These are phyloP conservation scores for Thelonectria blattea DNA, from an alignment of 2,329 filamentous ascomycete species.

Conservation along the genomic window DNA sequence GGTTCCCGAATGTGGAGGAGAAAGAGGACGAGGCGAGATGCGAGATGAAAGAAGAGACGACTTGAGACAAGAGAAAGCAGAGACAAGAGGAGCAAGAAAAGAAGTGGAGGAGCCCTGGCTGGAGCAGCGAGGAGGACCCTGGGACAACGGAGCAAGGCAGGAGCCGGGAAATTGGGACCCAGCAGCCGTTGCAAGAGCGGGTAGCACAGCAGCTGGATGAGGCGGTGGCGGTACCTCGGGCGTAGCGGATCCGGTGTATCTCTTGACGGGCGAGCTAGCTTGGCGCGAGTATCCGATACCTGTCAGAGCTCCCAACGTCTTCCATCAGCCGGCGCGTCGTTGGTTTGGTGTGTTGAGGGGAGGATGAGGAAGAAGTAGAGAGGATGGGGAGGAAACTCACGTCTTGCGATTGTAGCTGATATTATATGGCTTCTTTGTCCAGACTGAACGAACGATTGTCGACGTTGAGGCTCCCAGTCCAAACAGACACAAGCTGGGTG, in stretches of 20 bases:
- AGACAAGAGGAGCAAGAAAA: conserved; percentile 2
- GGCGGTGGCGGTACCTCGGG: conserved; percentile 15
- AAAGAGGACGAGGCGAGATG: conserved; percentile 11
- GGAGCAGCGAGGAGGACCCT: conserved; percentile 4
- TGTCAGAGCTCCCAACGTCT: background rate
- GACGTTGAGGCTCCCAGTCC: background rate
- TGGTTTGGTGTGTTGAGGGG: background rate
- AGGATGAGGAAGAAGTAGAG: background rate
- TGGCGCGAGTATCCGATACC: conserved; percentile 11
- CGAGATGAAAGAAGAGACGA: conserved; percentile 17
- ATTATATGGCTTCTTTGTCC: background rate
- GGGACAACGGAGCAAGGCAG: conserved; percentile 9
- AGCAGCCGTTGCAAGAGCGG: conserved; percentile 29
- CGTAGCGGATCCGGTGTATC: conserved; percentile 13
- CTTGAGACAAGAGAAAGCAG: background rate
- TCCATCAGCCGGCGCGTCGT: background rate
- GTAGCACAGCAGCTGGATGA: conserved; percentile 27
- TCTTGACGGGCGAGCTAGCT: background rate
- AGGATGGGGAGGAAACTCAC: background rate
- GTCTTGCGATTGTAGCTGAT: background rate
- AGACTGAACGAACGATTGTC: background rate
- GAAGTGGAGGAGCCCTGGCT: conserved; percentile 8
- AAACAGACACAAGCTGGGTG: background rate
- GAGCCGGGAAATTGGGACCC: conserved; percentile 31
- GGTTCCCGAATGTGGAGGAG: conserved; percentile 21